A percentile compares a stretch with the other conserved stretches of the same genome.
These are phyloP conservation scores for Saccharomyces mikatae DNA, from an alignment of 805 yeast genomes.

Conservation along the genomic window DNA sequence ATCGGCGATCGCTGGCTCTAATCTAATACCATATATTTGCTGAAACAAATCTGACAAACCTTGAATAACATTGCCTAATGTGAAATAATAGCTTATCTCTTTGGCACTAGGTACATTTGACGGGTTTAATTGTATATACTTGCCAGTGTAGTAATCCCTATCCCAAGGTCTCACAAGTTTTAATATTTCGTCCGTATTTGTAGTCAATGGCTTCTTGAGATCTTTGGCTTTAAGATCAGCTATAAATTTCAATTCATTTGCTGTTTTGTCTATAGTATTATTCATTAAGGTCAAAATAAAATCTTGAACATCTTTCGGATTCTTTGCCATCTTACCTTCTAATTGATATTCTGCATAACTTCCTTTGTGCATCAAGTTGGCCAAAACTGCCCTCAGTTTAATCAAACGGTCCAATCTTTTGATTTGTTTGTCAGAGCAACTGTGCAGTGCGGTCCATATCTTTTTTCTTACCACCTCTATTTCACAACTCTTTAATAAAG, in stretches of 20 bases:
- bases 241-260: constrained; percentile 47
- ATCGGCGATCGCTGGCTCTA: constrained; percentile 55
- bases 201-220: constrained; percentile 11
- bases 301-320: constrained; percentile 63
- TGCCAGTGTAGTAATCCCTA: constrained; percentile 50
- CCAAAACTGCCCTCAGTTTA: constrained; percentile 58
- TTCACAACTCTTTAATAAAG: constrained; percentile 52
- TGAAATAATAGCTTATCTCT: constrained; percentile 55
- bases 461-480: constrained; percentile 50
- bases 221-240: constrained; percentile 32
- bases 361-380: constrained; percentile 60
- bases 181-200: constrained; percentile 32
- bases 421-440: constrained; percentile 57
- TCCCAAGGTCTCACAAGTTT: constrained; percentile 79
- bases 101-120: constrained; percentile 26
- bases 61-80: constrained; percentile 77
- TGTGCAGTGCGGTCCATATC: constrained; percentile 70
- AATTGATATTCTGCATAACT: constrained; percentile 76
- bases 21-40: constrained; percentile 65
- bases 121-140: background rate
- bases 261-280: constrained; percentile 46
- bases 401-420: constrained; percentile 50
- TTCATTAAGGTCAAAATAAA: constrained; percentile 56
- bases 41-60: constrained; percentile 70
- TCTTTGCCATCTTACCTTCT: constrained; percentile 82